phyloP scores from a whole-genome alignment of 495 filamentous ascomycete species.

The Cercophora samala region DNA sequence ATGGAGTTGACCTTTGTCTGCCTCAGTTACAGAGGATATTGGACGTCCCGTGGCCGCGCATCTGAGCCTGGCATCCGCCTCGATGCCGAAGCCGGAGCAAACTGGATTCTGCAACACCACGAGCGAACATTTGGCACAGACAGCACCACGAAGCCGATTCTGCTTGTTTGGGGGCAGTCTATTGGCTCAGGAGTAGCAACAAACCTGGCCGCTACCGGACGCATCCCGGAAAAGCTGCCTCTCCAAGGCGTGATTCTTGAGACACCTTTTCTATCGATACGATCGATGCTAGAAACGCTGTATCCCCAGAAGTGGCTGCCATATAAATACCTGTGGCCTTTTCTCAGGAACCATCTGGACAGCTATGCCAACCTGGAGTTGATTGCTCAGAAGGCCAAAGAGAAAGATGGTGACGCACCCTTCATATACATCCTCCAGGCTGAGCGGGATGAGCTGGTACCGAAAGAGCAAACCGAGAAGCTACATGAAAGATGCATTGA shows the following conservation, averaged over 20 bases:
- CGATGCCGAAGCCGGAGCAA: conserved; percentile 60
- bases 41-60: conserved; percentile 68
- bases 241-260: conserved; percentile 61
- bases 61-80: conserved; percentile 62
- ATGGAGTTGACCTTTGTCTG: conserved; percentile 56
- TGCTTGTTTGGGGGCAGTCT: conserved; percentile 79
- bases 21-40: conserved; percentile 73
- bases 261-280: conserved; percentile 70
- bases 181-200: conserved; percentile 64
- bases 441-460: conserved; percentile 66
- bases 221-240: conserved; percentile 22
- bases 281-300: conserved; percentile 67
- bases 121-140: conserved; percentile 22
- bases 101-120: conserved; percentile 48
- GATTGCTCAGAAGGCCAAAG: conserved; percentile 31
- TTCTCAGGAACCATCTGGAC: conserved; percentile 46
- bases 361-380: conserved; percentile 43
- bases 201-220: conserved; percentile 39
- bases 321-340: conserved; percentile 55
- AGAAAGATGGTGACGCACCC: conserved; percentile 23
- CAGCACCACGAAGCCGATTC: conserved; percentile 28
- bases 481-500: conserved; percentile 45
- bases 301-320: conserved; percentile 84
- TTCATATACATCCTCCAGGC: conserved; percentile 59
- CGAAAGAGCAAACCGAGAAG: conserved; percentile 51